These are phyloP conservation scores for Cryomyces minteri DNA, from an alignment of 495 filamentous ascomycete genomes.

Conservation along the genomic window DNA sequence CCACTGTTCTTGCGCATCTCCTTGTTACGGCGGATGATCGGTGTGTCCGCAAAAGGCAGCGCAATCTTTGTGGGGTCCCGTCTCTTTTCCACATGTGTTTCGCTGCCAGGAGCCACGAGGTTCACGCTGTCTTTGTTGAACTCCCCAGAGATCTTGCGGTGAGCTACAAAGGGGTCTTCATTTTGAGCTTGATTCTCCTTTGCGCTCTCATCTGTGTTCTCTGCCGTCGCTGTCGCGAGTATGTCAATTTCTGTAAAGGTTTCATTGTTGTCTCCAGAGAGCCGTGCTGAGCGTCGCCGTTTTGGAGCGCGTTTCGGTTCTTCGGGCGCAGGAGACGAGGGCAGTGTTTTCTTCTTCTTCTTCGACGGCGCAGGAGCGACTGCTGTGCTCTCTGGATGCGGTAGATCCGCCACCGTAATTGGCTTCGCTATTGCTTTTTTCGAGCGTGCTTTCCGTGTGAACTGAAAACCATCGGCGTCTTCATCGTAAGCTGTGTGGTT, in stretches of 20 bases:
- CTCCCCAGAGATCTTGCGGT: not conserved
- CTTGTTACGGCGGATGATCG: constrained; percentile 86
- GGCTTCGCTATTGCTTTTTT: constrained; percentile 22
- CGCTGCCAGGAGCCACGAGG: constrained; percentile 3
- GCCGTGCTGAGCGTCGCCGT: constrained; percentile 1
- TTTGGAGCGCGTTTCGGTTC: not conserved
- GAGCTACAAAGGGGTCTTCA: not conserved
- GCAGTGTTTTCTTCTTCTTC: not conserved
- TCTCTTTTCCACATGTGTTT: constrained; percentile 12
- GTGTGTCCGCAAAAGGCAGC: constrained; percentile 82
- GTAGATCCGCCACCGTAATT: not conserved
- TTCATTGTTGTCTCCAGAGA: not conserved
- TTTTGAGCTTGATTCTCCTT: not conserved
- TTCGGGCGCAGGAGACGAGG: not conserved
- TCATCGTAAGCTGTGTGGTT: constrained; percentile 29
- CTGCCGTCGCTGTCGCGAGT: too few species aligned
- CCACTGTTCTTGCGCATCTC: constrained; percentile 64
- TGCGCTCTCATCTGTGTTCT: not conserved
- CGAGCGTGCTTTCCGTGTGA: constrained; percentile 25
- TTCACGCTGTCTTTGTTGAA: constrained; percentile 4
- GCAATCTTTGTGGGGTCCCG: constrained; percentile 45
- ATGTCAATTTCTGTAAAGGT: too few species aligned
- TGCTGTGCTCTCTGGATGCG: not conserved
- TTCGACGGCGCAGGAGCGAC: not conserved
- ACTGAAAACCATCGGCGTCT: constrained; percentile 35